Evolutionary conservation across 2,329 filamentous ascomycete species (phyloP).

Genomic region (Botryotinia narcissicola): DNA sequence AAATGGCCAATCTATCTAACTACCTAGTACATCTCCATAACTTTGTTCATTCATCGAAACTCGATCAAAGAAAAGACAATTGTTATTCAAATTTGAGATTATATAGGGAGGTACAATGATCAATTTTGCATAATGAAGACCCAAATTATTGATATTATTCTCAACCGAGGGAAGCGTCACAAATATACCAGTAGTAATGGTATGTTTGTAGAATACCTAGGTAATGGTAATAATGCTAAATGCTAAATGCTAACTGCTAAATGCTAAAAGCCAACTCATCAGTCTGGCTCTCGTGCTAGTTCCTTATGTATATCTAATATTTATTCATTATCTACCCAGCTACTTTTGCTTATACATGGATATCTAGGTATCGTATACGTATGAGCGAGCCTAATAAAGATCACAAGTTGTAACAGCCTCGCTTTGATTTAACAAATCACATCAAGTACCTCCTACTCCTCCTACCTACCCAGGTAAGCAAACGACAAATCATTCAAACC

Average conservation of each 20-base stretch:
- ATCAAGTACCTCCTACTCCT: not conserved
- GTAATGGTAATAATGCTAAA: no score
- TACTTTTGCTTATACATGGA: not conserved
- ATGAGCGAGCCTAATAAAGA: not conserved
- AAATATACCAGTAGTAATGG: not conserved
- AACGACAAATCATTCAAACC: not conserved
- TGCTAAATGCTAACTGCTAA: no score
- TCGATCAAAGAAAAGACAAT: not conserved
- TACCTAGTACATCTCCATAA: not conserved
- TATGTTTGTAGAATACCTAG: not conserved
- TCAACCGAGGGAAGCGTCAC: conserved; percentile 6
- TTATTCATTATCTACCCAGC: not conserved
- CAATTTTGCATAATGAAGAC: not conserved
- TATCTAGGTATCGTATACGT: no score
- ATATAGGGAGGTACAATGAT: not conserved
- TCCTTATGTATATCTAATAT: not conserved
- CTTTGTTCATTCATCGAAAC: not conserved
- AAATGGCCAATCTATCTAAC: no score
- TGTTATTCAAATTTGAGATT: no score
- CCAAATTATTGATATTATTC: not conserved
- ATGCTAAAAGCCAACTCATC: not conserved
- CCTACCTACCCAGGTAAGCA: not conserved
- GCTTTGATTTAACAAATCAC: not conserved
- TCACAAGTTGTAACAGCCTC: not conserved
- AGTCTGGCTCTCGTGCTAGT: not conserved